Base-by-base conservation (phyloP, 2,329 filamentous ascomycete genomes). In the Colletotrichum sp. region DNA sequence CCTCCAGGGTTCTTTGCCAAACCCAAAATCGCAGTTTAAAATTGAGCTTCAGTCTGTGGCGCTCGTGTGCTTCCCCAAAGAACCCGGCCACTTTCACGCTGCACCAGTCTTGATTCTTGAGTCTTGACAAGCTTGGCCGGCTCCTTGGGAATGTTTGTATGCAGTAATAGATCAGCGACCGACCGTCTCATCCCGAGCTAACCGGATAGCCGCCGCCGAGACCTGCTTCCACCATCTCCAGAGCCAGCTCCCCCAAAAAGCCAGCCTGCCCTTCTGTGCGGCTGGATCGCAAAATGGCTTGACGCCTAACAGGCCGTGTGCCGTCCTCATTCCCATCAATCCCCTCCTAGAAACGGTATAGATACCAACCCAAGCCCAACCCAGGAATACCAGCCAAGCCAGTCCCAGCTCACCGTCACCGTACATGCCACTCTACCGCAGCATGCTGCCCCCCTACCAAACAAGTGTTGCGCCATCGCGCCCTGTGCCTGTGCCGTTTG, bases 171-270 rank as follows among this genome's bases (percentile, higher is more conserved):
- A 49, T 69, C 63, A 44, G 36, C 65, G n/a, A n/a, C 60, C n/a
- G 24, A 64, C 26, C n/a, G 24, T n/a, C 44, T 52, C 12, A n/a
- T 36, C 49, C 70, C 64, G 70, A 74, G 74, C 49, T 76, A 65
- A 74, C 74, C 74, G 74, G 71, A 74, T 74, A 74, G 34, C 70
- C 74, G 70, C 65, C 65, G 65, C 74, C 74, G 71, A 76, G 70
- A 52, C 15, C 24, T 39, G 44, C 9, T 30, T n/a, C 32, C 16
- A n/a, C 36, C 8, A 60, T 24, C 67, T 32, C 28, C 24, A n/a
- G 21, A 24, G n/a, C n/a, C n/a, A 28, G 1, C 15, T 62, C 18
- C n/a, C 30, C n/a, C 34, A 21, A 49, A 49, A 49, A 49, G 18
- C 44, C 10, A 49, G 44, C 44, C 44, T 49, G 44, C 44, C 10